Base-by-base conservation (phyloP, 805 yeast genomes). In the Starmerella floris region DNA sequence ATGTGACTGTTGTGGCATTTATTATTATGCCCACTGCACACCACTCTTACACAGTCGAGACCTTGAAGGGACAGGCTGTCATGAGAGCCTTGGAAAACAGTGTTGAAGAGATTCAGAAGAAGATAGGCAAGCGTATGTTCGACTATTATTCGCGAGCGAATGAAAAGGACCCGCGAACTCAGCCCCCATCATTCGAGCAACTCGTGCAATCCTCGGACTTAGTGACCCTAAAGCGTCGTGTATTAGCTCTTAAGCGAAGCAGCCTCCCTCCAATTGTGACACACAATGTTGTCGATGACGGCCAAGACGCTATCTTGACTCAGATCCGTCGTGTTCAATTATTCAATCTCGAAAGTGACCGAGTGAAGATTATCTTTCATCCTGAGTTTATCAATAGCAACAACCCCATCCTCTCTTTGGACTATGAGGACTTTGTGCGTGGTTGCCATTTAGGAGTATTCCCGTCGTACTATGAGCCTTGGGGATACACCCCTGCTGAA, bases 401-500 rank as follows among this genome's bases (percentile, higher is more conserved):
- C 61, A 88, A 88, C 65, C 97, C 98, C 40, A 81, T 88, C 45
- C 70, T 88, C 58, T 80, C 95, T 17, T 67, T 88, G 44, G 98
- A 88, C 62, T 88, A 88, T 62, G 98, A 88, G 61, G 98, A 88
- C 62, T 88, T 88, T 62, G 98, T 88, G 37, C 74, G 98, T 53
- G 98, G 98, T 48, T 87, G 96, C 61, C 97, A 88, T 63, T 67
- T 91, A 62, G 98, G 98, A 61, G 95, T 88, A 40, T 88, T 88
- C 78, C 98, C 98, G 39, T 84, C 95, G 0, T 88, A 88, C 65
- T 88, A 88, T 60, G 98, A 88, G 65, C 98, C 98, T 3, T 88
- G 98, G 98, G 98, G 98, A 31, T 88, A 88, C 63, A 88, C 98
- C 2, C 98, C 98, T 3, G 97, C 97, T 8, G 98, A 88, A 62